A percentile compares a stretch with the other conserved stretches of the same genome.
Conservation (phyloP, 495 filamentous ascomycete species). For the Aspergillus wentii region DNA sequence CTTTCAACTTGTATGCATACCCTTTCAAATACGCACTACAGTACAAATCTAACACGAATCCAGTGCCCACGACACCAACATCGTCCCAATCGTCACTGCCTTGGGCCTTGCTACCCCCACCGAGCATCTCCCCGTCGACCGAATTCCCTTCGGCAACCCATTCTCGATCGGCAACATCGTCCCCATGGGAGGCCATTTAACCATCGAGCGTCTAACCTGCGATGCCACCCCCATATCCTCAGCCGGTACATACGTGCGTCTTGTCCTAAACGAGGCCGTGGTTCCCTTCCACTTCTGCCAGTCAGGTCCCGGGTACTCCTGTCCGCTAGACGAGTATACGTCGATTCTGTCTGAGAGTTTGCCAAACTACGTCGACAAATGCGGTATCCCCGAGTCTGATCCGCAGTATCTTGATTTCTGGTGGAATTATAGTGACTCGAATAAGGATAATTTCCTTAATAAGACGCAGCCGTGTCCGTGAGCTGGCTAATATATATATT, state of each 20-base stretch:
- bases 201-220: slow-evolving; percentile 40
- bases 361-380: slow-evolving; percentile 9
- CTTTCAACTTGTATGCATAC: slow-evolving; percentile 47
- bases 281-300: slow-evolving; percentile 15
- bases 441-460: too few relatives aligned
- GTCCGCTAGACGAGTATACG: slow-evolving; percentile 13
- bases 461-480: too few relatives aligned
- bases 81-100: slow-evolving; percentile 46
- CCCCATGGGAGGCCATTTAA: slow-evolving; percentile 48
- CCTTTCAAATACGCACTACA: not conserved
- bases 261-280: slow-evolving; percentile 22
- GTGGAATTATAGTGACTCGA: slow-evolving; percentile 17
- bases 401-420: slow-evolving; percentile 19
- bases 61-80: slow-evolving; percentile 51
- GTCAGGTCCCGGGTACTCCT: slow-evolving; percentile 19
- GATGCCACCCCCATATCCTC: slow-evolving; percentile 26
- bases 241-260: slow-evolving; percentile 15
- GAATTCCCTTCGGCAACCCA: slow-evolving; percentile 30
- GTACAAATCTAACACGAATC: not conserved
- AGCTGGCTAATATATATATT: too few relatives aligned
- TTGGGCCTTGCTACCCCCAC: slow-evolving; percentile 40
- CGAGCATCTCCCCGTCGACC: slow-evolving; percentile 34
- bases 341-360: slow-evolving; percentile 8
- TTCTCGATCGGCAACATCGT: slow-evolving; percentile 47
- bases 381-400: slow-evolving; percentile 10